phyloP scores from a whole-genome alignment of 495 filamentous ascomycete species.

The Penicillium dipodomyicola region DNA sequence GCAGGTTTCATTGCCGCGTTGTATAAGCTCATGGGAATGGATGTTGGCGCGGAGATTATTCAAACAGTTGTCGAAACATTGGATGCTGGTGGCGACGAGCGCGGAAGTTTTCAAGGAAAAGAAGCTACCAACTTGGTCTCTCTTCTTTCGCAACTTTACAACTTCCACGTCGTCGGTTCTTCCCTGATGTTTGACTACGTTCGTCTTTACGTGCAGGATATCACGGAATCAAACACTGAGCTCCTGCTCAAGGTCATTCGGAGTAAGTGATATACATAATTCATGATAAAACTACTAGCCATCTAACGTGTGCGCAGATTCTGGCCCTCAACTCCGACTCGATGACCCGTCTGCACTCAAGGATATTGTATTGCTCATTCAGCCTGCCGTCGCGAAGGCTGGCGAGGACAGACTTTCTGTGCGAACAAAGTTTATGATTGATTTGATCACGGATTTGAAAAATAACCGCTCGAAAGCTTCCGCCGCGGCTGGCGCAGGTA shows the following conservation, averaged over 20 bases:
- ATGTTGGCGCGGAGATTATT: slow-evolving; percentile 81
- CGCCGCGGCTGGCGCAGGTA: slow-evolving; percentile 55
- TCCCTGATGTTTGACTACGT: slow-evolving; percentile 88
- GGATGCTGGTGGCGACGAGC: slow-evolving; percentile 39
- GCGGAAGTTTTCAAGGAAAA: slow-evolving; percentile 56
- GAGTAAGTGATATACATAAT: slow-evolving; percentile 39
- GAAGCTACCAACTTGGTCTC: slow-evolving; percentile 76
- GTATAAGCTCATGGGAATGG: slow-evolving; percentile 81
- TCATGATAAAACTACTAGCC: background rate
- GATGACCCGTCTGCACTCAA: slow-evolving; percentile 91
- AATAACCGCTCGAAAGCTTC: slow-evolving; percentile 86
- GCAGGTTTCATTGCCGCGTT: slow-evolving; percentile 86
- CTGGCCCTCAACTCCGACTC: slow-evolving; percentile 77
- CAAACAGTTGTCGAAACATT: slow-evolving; percentile 74
- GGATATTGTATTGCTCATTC: slow-evolving; percentile 80
- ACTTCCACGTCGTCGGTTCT: slow-evolving; percentile 81
- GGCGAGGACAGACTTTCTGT: slow-evolving; percentile 74
- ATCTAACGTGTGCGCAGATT: slow-evolving; percentile 39
- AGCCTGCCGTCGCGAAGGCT: slow-evolving; percentile 61
- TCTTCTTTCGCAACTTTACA: slow-evolving; percentile 84
- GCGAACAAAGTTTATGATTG: slow-evolving; percentile 96
- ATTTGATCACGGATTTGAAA: slow-evolving; percentile 89
- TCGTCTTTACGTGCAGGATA: slow-evolving; percentile 65
- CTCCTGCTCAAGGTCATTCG: slow-evolving; percentile 81
- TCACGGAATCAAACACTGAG: slow-evolving; percentile 90